Evolutionary conservation across 495 filamentous ascomycete genomes (phyloP), one percentile per base, ranked within the genome.

Genomic region (Lophium mytilinum): DNA sequence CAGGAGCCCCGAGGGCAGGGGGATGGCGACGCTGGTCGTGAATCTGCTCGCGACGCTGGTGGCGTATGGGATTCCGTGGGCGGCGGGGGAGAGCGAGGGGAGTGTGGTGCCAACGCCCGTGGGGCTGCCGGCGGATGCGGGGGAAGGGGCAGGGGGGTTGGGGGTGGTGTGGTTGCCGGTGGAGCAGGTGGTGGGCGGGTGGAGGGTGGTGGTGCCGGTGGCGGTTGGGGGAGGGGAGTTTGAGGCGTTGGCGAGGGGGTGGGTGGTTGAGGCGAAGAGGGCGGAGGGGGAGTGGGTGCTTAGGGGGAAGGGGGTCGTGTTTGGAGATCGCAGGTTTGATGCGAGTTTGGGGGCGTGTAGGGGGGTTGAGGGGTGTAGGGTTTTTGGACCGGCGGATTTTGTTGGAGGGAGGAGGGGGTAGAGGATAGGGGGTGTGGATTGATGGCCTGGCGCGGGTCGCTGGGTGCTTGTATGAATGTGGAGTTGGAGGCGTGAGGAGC

Each of bases 21-120:
- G 15, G 0, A 35, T 18, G 7, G 15, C 55, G 14, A 43, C 60
- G 11, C 21, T 43, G 1, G 37, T 63, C 0, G 10, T 63, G 6
- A 35, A 55, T 18, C 39, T 55, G 11, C 21, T 63, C 9, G n/a
- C 24, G 7, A 34, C 35, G 6, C 17, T 63, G n/a, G 51, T 63
- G 8, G 50, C 60, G 18, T 37, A 48, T 30, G 60, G 60, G n/a
- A 55, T 63, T 10, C 55, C 60, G 12, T 63, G 60, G 60, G 50
- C 60, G 5, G 36, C 36, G 1, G 55, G 55, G 1, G 51, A 55
- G 2, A 55, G 43, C 9, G 60, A 63, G 36, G 37, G 41, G 9
- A 51, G 51, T 8, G 41, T 45, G 19, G 60, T 55, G 15, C 60
- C 60, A 3, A 33, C 58, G 30, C 36, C 57, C 3, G 46, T 58